Base-by-base conservation (phyloP, 2,329 filamentous ascomycete genomes). In the Fusarium coicis region DNA sequence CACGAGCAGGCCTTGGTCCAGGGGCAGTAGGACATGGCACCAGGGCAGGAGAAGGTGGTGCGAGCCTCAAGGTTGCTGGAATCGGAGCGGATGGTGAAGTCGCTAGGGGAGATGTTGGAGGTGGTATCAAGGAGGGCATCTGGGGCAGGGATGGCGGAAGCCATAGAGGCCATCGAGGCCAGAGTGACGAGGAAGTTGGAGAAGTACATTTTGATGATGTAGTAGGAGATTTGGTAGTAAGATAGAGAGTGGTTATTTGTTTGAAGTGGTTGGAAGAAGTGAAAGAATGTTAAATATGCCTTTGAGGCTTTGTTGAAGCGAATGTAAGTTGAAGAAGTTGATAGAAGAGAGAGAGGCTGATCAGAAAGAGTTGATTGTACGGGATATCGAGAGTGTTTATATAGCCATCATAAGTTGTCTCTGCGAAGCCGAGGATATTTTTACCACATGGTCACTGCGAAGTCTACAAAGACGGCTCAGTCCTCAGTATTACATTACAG, bases 1-100 rank as follows among this genome's bases (percentile, higher is more conserved):
- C 85, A 86, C 21, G 85, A 77, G 78, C 86, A 87, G 37, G 84
- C 63, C 74, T 79, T 80, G 66, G 78, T 79, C 81, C 81, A 83
- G 66, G 79, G 77, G 76, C 78, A 80, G 79, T 83, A 83, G 73
- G 56, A 68, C 81, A 83, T 83, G 73, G 68, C 66, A 18, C 59
- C 63, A 40, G 81, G 81, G 77, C 81, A 83, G 43, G 63, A 63
- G 78, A 81, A 82, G 70, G 61, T 64, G 53, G 66, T 72, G 49
- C 75, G 74, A 52, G 77, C 70, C 42, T 74, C 68, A 40, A 76
- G 65, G 52, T 63, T 73, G 23, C 64, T 72, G 10, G 74, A 54
- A 37, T 62, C 58, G 26, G 64, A 59, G 39, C 65, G 70, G 54
- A 69, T 56, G 64, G 73, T 67, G 54, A 75, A 62, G 63, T 70